Evolutionary conservation across 1,284 basidiomycete species (phyloP).

Genomic region (Boletellus deceptivus): DNA sequence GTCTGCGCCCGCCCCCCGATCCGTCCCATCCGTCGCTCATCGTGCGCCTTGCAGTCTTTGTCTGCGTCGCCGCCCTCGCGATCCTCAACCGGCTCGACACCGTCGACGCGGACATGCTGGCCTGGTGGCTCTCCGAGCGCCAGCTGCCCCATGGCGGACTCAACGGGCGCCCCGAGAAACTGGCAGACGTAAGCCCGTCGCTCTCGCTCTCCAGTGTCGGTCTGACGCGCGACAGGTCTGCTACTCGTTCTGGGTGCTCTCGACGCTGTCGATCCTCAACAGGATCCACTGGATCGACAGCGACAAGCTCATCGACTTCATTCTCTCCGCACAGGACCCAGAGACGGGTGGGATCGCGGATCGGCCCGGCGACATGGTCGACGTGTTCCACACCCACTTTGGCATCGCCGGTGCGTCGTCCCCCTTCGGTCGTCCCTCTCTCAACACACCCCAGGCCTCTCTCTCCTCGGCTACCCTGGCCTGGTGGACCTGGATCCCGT

Average conservation of each 20-base stretch:
- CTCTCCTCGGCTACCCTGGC: slow-evolving; percentile 85
- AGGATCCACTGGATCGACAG: slow-evolving; percentile 90
- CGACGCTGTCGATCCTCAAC: slow-evolving; percentile 81
- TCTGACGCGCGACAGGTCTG: slow-evolving; percentile 70
- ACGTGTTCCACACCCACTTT: slow-evolving; percentile 96
- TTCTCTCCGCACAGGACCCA: slow-evolving; percentile 85
- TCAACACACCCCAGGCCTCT: slow-evolving; percentile 58
- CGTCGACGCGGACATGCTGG: slow-evolving; percentile 74
- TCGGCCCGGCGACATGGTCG: slow-evolving; percentile 88
- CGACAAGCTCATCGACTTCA: slow-evolving; percentile 79
- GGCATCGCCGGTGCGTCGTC: slow-evolving; percentile 77
- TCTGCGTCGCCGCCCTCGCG: slow-evolving; percentile 84
- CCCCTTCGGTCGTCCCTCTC: neutral
- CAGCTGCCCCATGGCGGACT: slow-evolving; percentile 92
- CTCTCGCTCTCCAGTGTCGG: neutral
- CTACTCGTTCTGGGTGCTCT: slow-evolving; percentile 97
- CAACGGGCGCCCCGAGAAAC: slow-evolving; percentile 94
- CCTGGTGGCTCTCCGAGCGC: slow-evolving; percentile 92
- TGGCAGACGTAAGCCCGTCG: slow-evolving; percentile 83
- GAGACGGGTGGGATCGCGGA: slow-evolving; percentile 95
- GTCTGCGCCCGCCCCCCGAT: slow-evolving; percentile 46
- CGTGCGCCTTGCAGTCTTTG: slow-evolving; percentile 72
- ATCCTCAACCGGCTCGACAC: slow-evolving; percentile 82
- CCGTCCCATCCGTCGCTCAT: neutral
- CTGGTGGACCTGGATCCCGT: slow-evolving; percentile 87